Evolutionary conservation across 2,329 filamentous ascomycete species (phyloP).

Genomic region (Eutypella sp.): DNA sequence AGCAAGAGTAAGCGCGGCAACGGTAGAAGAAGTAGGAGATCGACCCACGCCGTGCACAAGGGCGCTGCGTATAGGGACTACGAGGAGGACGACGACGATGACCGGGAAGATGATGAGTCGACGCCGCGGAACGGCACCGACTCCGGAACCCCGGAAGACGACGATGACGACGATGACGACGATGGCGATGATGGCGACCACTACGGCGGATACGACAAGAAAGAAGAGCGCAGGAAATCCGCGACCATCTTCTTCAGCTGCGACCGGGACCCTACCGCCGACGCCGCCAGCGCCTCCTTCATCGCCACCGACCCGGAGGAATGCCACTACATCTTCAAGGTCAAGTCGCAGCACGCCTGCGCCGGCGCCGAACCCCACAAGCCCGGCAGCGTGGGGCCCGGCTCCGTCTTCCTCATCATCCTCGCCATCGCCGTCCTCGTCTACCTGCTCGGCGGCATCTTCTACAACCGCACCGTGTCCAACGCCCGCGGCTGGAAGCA

Average conservation of each 20-base stretch:
- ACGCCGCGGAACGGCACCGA: constrained; percentile 11
- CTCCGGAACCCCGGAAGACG: constrained; percentile 17
- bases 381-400: constrained; percentile 64
- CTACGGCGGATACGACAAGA: too few relatives aligned
- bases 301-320: constrained; percentile 79
- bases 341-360: constrained; percentile 80
- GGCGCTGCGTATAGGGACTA: constrained; percentile 27
- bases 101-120: constrained; percentile 24
- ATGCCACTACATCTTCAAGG: constrained; percentile 94
- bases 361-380: constrained; percentile 62
- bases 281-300: constrained; percentile 71
- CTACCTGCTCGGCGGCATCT: constrained; percentile 86
- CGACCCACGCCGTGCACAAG: constrained; percentile 29
- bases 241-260: constrained; percentile 91
- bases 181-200: constrained; percentile 28
- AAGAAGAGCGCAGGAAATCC: constrained; percentile 65
- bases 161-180: constrained; percentile 26
- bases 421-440: constrained; percentile 70
- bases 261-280: constrained; percentile 70
- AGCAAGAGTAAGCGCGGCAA: constrained; percentile 30
- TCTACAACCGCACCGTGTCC: constrained; percentile 92
- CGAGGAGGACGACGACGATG: constrained; percentile 22
- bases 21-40: too few relatives aligned
- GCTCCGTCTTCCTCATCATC: constrained; percentile 85
- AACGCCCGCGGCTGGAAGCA: constrained; percentile 95